Evolutionary conservation across 176 grass and related monocot species (phyloP).

Genomic region (Bothriochloa decipiens): DNA sequence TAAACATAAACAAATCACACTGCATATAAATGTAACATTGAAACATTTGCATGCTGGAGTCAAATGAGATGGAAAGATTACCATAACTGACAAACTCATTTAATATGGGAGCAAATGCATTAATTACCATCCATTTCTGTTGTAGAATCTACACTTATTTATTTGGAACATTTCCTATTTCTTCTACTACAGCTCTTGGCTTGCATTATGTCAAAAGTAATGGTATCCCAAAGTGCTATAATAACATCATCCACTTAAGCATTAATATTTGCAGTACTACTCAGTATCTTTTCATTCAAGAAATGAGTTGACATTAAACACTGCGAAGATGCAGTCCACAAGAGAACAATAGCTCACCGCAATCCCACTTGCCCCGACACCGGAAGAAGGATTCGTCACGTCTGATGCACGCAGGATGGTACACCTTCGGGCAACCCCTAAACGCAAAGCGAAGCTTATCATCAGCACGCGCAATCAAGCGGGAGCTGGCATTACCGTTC

Average conservation of each 20-base stretch:
- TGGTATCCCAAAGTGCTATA: neutral
- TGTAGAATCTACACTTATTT: neutral
- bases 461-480: slow-evolving; percentile 26
- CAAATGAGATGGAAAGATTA: neutral
- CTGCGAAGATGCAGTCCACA: neutral
- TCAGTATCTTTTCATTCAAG: neutral
- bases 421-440: slow-evolving; percentile 95
- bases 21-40: neutral
- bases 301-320: slow-evolving; percentile 15
- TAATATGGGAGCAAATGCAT: slow-evolving; percentile 13
- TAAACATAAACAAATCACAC: slow-evolving; percentile 4
- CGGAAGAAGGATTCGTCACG: slow-evolving; percentile 89
- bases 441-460: slow-evolving; percentile 7
- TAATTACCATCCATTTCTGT: neutral
- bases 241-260: slow-evolving; percentile 17
- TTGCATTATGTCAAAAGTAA: slow-evolving; percentile 3
- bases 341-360: slow-evolving; percentile 58
- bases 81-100: slow-evolving; percentile 30
- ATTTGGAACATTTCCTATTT: slow-evolving; percentile 20
- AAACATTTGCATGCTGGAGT: slow-evolving; percentile 25
- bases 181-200: neutral
- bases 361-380: slow-evolving; percentile 78
- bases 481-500: neutral
- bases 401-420: slow-evolving; percentile 91
- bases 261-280: neutral